phyloP scores from a whole-genome alignment of 192 early-diverging fungal species.

The Funneliformis geosporum region DNA sequence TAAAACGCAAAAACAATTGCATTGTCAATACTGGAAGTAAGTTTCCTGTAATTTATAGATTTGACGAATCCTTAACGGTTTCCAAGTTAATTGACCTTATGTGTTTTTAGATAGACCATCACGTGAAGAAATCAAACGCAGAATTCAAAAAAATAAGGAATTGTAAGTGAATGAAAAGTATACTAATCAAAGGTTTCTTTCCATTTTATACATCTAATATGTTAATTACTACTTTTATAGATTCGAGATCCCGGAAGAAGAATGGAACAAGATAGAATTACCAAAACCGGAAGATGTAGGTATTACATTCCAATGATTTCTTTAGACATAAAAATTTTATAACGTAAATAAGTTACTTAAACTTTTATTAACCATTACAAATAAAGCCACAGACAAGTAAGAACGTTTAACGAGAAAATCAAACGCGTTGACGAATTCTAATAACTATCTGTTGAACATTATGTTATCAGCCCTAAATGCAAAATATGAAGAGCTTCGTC shows the following conservation, averaged over 20 bases:
- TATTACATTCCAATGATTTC: background rate
- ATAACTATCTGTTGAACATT: background rate
- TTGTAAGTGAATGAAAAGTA: conserved; percentile 49
- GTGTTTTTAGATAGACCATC: conserved; percentile 57
- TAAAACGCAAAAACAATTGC: conserved; percentile 91
- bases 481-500: conserved; percentile 63
- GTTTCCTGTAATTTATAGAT: conserved; percentile 4
- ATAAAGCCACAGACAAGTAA: conserved; percentile 27
- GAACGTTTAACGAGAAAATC: background rate
- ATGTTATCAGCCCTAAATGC: conserved; percentile 54
- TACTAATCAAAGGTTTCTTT: background rate
- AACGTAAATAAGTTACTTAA: background rate
- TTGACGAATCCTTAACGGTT: background rate
- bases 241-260: conserved; percentile 68
- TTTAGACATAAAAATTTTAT: background rate
- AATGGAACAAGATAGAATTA: conserved; percentile 72
- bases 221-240: conserved; percentile 36
- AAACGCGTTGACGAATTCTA: background rate
- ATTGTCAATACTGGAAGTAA: conserved; percentile 88
- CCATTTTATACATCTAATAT: background rate
- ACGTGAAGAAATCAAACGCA: conserved; percentile 71
- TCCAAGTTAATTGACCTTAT: background rate
- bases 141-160: conserved; percentile 74
- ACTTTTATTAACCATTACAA: background rate
- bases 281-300: conserved; percentile 71